These are phyloP conservation scores for Cryphonectria naterciae DNA, from an alignment of 2,329 filamentous ascomycete genomes.

Conservation along the genomic window DNA sequence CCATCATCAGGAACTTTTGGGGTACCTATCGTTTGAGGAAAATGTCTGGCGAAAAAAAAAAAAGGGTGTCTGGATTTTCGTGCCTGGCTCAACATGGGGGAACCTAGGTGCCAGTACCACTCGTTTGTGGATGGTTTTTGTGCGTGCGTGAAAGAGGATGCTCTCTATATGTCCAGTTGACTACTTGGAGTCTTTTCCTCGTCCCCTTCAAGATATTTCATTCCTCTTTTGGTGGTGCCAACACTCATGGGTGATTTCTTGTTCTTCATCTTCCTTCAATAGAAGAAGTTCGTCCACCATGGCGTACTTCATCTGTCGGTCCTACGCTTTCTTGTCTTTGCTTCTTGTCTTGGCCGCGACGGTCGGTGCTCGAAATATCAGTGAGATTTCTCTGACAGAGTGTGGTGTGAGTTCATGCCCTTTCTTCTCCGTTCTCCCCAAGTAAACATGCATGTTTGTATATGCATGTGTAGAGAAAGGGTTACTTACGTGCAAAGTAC, in stretches of 20 bases:
- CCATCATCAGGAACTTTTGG: neutral
- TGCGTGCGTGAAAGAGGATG: neutral
- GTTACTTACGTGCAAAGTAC: neutral
- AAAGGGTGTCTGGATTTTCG: too few relatives aligned
- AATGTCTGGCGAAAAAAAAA: too few relatives aligned
- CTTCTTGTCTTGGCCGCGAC: constrained; percentile 1
- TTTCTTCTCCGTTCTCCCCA: neutral
- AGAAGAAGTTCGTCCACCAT: neutral
- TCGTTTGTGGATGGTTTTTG: neutral
- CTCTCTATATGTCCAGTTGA: neutral
- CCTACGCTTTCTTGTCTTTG: neutral
- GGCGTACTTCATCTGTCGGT: neutral
- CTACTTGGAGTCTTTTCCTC: neutral
- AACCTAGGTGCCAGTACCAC: neutral
- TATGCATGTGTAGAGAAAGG: neutral
- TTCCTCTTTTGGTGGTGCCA: neutral
- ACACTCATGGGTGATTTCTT: neutral
- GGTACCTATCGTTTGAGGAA: neutral
- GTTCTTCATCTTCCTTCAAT: neutral
- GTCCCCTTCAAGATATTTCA: neutral
- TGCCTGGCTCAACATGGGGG: too few relatives aligned
- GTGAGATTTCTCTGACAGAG: constrained; percentile 4
- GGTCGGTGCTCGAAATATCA: constrained; percentile 10
- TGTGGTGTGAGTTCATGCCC: constrained; percentile 12
- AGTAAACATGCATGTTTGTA: neutral